Percentiles rank a stretch among this genome's conserved stretches.
phyloP scores from a whole-genome alignment of 352 stramenopile genomes.

The Aphanomyces invadans region DNA sequence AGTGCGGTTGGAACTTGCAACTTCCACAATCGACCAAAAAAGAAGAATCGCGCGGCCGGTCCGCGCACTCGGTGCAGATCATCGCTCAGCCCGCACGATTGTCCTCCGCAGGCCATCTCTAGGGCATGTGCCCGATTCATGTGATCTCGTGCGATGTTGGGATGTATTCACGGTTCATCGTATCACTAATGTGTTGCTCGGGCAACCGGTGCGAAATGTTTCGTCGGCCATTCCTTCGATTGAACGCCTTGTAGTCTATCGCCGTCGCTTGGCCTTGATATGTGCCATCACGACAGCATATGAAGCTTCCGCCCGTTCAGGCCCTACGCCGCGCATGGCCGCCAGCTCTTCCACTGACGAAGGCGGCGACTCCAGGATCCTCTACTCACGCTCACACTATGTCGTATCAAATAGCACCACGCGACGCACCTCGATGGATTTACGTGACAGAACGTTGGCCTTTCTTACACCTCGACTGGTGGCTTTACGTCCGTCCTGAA shows the following conservation, averaged over 20 bases:
- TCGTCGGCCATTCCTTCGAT: neutral
- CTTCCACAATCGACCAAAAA: neutral
- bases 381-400: too few relatives aligned
- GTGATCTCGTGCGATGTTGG: too few relatives aligned
- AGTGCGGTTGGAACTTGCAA: neutral
- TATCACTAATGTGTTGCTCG: too few relatives aligned
- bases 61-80: neutral
- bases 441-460: neutral
- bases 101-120: too few relatives aligned
- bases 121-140: too few relatives aligned
- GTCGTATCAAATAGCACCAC: neutral
- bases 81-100: too few relatives aligned
- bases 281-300: conserved; percentile 27
- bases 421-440: conserved; percentile 17
- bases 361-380: conserved; percentile 40
- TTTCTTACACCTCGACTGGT: conserved; percentile 33
- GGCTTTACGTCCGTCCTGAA: conserved; percentile 39
- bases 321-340: conserved; percentile 46
- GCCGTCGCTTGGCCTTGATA: neutral
- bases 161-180: too few relatives aligned
- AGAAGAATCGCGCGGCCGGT: neutral
- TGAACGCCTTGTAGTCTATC: neutral
- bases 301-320: conserved; percentile 42
- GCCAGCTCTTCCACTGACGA: conserved; percentile 50
- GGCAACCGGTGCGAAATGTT: too few relatives aligned